These are phyloP conservation scores for Phytomonas sp. DNA, from an alignment of 208 protist genomes.

Conservation along the genomic window DNA sequence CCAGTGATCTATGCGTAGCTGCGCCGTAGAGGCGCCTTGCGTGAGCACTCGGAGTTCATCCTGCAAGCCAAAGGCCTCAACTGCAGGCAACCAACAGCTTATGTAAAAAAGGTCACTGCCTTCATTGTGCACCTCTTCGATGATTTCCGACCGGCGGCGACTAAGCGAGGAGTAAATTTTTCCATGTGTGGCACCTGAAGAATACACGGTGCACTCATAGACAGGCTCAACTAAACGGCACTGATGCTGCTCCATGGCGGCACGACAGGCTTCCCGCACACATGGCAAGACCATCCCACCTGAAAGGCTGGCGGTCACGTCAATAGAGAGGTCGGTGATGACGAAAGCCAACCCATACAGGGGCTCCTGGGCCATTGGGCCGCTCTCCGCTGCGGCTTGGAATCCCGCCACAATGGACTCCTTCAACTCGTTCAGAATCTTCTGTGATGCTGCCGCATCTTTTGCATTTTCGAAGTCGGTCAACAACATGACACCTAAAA, in stretches of 20 bases:
- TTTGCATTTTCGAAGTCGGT: constrained; percentile 45
- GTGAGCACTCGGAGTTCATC: constrained; percentile 92
- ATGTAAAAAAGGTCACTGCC: constrained; percentile 95
- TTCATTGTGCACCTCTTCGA: constrained; percentile 95
- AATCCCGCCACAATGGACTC: constrained; percentile 93
- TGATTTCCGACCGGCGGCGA: constrained; percentile 85
- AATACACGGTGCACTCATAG: constrained; percentile 97
- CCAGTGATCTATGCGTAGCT: constrained; percentile 95
- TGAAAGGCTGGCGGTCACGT: constrained; percentile 37
- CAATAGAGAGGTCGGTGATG: constrained; percentile 55
- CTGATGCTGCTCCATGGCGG: constrained; percentile 88
- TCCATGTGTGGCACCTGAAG: constrained; percentile 68
- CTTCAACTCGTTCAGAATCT: constrained; percentile 44
- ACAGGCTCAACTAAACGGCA: constrained; percentile 94
- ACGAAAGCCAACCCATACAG: constrained; percentile 90
- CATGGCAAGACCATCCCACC: constrained; percentile 91
- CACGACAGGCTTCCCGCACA: constrained; percentile 89
- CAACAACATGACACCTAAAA: constrained; percentile 67
- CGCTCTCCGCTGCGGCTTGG: constrained; percentile 88
- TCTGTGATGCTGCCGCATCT: constrained; percentile 12
- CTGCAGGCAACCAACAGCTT: constrained; percentile 91
- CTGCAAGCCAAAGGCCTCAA: constrained; percentile 96
- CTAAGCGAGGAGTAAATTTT: constrained; percentile 85
- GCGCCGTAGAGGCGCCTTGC: constrained; percentile 92
- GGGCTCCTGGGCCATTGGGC: constrained; percentile 97